phyloP scores from a whole-genome alignment of 495 filamentous ascomycete species.

The Antarctomyces pellizariae region DNA sequence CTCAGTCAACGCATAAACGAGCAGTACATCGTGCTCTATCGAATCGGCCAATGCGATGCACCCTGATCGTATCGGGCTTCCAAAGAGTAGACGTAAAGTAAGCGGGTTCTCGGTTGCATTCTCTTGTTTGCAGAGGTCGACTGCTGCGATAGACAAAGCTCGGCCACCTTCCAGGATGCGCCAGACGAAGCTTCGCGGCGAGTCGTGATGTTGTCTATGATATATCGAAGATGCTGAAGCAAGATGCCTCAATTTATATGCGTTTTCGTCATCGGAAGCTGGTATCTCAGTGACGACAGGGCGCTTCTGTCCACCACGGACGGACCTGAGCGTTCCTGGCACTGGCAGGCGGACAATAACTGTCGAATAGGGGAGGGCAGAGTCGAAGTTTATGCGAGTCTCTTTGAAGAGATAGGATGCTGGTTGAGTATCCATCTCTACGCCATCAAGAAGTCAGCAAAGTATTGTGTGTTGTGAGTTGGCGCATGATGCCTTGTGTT shows the following conservation, averaged over 20 bases:
- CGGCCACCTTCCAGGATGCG: conserved; percentile 59
- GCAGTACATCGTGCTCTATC: conserved; percentile 53
- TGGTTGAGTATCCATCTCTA: conserved; percentile 10
- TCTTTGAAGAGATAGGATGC: conserved; percentile 51
- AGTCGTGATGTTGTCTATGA: conserved; percentile 47
- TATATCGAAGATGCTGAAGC: conserved; percentile 66
- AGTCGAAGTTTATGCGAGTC: conserved; percentile 60
- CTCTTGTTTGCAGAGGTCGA: conserved; percentile 53
- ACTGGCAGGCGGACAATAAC: conserved; percentile 53
- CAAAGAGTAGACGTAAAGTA: conserved; percentile 56
- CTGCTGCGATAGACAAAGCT: conserved; percentile 58
- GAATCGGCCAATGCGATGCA: conserved; percentile 66
- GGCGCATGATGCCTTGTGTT: too few species aligned
- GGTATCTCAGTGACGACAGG: conserved; percentile 10
- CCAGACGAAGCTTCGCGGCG: conserved; percentile 77
- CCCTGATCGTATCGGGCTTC: conserved; percentile 39
- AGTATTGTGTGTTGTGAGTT: too few species aligned
- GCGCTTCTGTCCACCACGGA: conserved; percentile 16
- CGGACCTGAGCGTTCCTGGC: conserved; percentile 16
- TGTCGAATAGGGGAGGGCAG: conserved; percentile 39
- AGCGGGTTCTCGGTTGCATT: conserved; percentile 41
- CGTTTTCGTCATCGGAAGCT: conserved; percentile 43
- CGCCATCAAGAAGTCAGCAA: conserved; percentile 14
- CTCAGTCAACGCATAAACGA: conserved; percentile 58
- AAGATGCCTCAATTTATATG: conserved; percentile 44